Conservation (phyloP, 1,284 basidiomycete species). For the Tilletia caries region DNA sequence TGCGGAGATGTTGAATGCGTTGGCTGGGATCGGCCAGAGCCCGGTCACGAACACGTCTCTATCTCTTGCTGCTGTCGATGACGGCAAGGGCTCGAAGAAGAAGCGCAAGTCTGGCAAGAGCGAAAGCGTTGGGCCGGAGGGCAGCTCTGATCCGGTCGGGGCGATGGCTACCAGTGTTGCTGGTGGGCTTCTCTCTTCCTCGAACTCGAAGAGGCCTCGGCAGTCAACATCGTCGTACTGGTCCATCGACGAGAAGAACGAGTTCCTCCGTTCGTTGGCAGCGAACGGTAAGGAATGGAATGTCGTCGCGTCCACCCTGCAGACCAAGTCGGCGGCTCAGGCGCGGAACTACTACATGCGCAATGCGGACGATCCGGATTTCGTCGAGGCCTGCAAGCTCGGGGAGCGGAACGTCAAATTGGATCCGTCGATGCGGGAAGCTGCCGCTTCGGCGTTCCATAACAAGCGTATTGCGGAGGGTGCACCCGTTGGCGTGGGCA, state of each 20-base stretch:
- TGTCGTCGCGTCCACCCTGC: constrained; percentile 69
- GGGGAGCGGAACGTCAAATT: constrained; percentile 31
- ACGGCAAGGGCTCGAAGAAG: neutral
- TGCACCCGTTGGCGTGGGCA: constrained; percentile 5
- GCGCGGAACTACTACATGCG: constrained; percentile 65
- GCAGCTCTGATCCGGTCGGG: neutral
- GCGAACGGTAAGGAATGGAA: constrained; percentile 73
- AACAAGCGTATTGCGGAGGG: constrained; percentile 6
- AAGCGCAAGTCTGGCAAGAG: neutral
- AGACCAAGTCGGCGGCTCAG: constrained; percentile 75
- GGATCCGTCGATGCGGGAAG: neutral
- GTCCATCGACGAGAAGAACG: constrained; percentile 59
- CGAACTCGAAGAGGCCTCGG: constrained; percentile 27
- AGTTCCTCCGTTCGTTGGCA: constrained; percentile 66
- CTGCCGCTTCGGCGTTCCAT: constrained; percentile 5
- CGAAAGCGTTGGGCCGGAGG: neutral
- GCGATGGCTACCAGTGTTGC: constrained; percentile 37
- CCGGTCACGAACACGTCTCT: neutral
- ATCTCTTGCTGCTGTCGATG: neutral
- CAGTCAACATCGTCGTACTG: constrained; percentile 57
- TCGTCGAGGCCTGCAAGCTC: constrained; percentile 39
- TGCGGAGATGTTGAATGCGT: constrained; percentile 54
- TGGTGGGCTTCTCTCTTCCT: constrained; percentile 36
- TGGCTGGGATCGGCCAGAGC: constrained; percentile 34
- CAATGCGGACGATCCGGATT: constrained; percentile 43